Percentiles rank a stretch among this genome's conserved stretches.
Evolutionary conservation across 352 stramenopile genomes (phyloP).

Genomic region (Pythium brassicae): DNA sequence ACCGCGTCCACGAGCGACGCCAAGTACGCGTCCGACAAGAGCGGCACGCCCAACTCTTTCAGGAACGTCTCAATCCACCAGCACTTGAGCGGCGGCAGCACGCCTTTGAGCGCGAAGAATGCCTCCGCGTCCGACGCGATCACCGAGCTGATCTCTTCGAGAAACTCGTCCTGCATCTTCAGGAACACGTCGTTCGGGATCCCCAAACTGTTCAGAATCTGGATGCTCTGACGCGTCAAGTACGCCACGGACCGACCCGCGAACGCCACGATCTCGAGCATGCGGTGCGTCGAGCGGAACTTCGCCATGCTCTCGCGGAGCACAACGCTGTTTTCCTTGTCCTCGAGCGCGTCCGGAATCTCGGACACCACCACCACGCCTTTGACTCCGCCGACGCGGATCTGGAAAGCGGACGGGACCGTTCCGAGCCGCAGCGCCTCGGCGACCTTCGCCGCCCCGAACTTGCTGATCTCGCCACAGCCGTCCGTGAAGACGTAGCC

Average conservation of each 20-base stretch:
- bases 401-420: slow-evolving; percentile 68
- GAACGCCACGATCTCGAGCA: slow-evolving; percentile 64
- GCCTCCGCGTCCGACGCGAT: slow-evolving; percentile 45
- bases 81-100: slow-evolving; percentile 25
- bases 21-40: slow-evolving; percentile 43
- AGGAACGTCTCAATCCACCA: slow-evolving; percentile 36
- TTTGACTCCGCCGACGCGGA: slow-evolving; percentile 69
- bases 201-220: slow-evolving; percentile 58
- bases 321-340: slow-evolving; percentile 21
- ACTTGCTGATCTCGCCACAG: slow-evolving; percentile 52
- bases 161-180: slow-evolving; percentile 64
- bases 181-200: slow-evolving; percentile 62
- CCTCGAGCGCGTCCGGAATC: slow-evolving; percentile 10
- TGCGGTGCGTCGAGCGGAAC: slow-evolving; percentile 52
- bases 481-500: slow-evolving; percentile 66
- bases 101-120: slow-evolving; percentile 45
- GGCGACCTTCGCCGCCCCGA: slow-evolving; percentile 34
- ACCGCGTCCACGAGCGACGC: slow-evolving; percentile 49
- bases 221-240: slow-evolving; percentile 72
- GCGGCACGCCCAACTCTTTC: slow-evolving; percentile 30
- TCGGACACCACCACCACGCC: slow-evolving; percentile 69
- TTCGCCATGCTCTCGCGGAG: slow-evolving; percentile 74
- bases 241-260: slow-evolving; percentile 53
- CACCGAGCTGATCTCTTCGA: slow-evolving; percentile 45
- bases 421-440: slow-evolving; percentile 27